Evolutionary conservation across 805 yeast genomes (phyloP).

Genomic region (Kodamaea leandrae): DNA sequence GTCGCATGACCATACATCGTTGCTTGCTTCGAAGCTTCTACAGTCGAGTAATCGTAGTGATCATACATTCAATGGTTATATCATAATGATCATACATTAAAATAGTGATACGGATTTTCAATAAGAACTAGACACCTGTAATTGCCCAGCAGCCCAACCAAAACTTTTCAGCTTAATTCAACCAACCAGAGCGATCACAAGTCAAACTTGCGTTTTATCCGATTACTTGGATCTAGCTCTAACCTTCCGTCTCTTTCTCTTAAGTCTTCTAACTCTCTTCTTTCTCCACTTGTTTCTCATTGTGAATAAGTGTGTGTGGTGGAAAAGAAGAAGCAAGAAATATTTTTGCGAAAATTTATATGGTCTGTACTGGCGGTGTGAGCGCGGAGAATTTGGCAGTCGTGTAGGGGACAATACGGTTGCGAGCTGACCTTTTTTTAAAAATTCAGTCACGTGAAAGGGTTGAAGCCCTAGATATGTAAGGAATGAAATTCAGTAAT

Average conservation of each 20-base stretch:
- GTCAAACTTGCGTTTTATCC: constrained; percentile 28
- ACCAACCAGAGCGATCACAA: constrained; percentile 2
- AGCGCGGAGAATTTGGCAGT: constrained; percentile 8
- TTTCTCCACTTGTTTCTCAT: constrained; percentile 99
- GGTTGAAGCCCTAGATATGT: constrained; percentile 5
- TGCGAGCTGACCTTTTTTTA: constrained; percentile 7
- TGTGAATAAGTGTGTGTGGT: constrained; percentile 29
- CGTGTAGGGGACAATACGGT: constrained; percentile 22
- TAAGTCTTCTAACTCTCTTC: constrained; percentile 99
- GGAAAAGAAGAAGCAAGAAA: constrained; percentile 12
- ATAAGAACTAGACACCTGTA: constrained; percentile 10
- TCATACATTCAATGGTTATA: constrained; percentile 4
- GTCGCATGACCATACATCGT: not conserved
- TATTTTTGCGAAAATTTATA: constrained; percentile 17
- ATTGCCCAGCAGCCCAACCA: not conserved
- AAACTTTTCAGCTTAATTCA: not conserved
- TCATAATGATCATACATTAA: constrained; percentile 13
- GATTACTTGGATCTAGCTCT: constrained; percentile 99
- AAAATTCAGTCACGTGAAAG: constrained; percentile 9
- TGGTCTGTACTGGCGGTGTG: constrained; percentile 7
- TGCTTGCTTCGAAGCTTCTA: not conserved
- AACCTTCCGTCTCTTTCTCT: constrained; percentile 99
- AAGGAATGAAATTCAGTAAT: too few relatives aligned
- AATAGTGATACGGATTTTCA: constrained; percentile 11
- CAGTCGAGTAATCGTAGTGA: not conserved